Percentiles rank a stretch among this genome's conserved stretches.
These are phyloP conservation scores for Tricholoma flavovirens DNA, from an alignment of 768 basidiomycete species.

Conservation along the genomic window DNA sequence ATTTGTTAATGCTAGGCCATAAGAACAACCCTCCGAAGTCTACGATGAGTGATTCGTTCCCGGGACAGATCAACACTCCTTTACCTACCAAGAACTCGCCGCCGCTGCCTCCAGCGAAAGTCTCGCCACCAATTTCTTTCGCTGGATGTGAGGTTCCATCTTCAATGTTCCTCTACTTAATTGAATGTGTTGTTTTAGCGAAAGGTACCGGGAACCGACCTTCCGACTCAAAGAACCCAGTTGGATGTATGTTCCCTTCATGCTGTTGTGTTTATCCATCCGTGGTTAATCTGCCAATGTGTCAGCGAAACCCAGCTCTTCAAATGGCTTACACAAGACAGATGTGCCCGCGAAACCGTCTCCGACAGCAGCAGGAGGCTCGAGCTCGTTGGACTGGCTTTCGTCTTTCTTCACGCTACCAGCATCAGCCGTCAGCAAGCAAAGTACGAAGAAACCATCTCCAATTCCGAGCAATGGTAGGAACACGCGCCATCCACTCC, in stretches of 20 bases:
- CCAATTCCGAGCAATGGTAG: too few species aligned
- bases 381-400: not conserved
- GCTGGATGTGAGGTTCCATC: not conserved
- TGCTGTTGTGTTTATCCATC: not conserved
- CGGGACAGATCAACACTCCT: not conserved
- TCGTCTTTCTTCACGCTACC: not conserved
- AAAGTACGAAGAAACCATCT: too few species aligned
- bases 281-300: not conserved
- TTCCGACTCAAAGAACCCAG: not conserved
- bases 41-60: not conserved
- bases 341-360: not conserved
- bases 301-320: not conserved
- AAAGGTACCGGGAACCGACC: not conserved
- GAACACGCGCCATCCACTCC: too few species aligned
- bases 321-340: not conserved
- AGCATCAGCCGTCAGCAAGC: too few species aligned
- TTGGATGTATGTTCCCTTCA: not conserved
- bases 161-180: not conserved
- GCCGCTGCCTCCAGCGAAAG: not conserved
- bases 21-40: not conserved
- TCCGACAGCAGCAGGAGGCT: not conserved
- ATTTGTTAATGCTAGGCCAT: not conserved
- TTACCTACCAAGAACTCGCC: not conserved
- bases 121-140: not conserved
- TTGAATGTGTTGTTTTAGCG: not conserved